Evolutionary conservation across 202 grass and related monocot species (phyloP), one percentile per base, ranked within the genome.

Genomic region (Panicum hallii): DNA sequence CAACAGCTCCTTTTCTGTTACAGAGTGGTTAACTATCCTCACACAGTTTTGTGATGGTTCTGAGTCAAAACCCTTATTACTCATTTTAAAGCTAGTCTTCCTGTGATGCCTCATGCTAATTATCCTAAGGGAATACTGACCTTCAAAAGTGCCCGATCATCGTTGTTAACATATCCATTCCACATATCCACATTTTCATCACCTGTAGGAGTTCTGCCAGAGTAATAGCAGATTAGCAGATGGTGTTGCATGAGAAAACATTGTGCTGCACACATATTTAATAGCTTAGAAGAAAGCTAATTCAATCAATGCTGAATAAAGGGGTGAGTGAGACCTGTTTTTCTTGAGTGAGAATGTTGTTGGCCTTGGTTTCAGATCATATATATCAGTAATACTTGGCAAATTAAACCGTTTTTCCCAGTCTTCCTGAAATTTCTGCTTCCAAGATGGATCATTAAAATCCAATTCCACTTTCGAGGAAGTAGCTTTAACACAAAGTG

Each of bases 121-220:
- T 13, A 40, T 69, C 38, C 44, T 2, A 49, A 44, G 23, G 44
- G 22, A 75, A 54, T 60, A 74, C 60, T 87, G 28, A 96, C 94
- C 94, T 97, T 97, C 71, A 93, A 62, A 85, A 97, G 94, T 58
- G 94, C 89, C 58, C 94, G 80, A 48, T 97, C 94, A 85, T 91
- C 87, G 68, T 91, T 85, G 85, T 92, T 84, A 57, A 97, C 94
- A 75, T 97, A 92, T 52, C 91, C 87, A 84, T 97, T 90, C 87
- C 85, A 88, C 17, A 72, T 88, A 72, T 84, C 82, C 79, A 41
- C 79, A 77, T 90, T 84, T 68, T 68, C 63, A 55, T 86, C 87
- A 50, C 70, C 45, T 71, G 71, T 83, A 80, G 56, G 64, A 79
- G 47, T 82, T 86, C 91, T 93, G 75, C 41, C 54, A 91, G 66